A percentile compares a stretch with the other conserved stretches of the same genome.
Conservation (phyloP, 306 rosid species). For the Vigna mungo region DNA sequence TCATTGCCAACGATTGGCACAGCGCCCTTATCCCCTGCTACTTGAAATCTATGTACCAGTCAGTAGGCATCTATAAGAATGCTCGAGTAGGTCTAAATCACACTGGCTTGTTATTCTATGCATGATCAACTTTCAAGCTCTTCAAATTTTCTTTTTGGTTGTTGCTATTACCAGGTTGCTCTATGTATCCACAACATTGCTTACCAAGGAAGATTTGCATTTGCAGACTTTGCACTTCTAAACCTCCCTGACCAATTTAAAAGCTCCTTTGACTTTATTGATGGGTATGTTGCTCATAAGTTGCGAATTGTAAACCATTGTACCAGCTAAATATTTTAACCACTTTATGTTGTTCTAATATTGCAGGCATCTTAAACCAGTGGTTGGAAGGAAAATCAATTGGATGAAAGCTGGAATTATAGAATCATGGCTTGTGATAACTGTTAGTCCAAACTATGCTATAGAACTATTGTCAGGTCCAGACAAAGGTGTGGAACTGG, state of each 20-base stretch:
- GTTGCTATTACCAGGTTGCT: slow-evolving; percentile 56
- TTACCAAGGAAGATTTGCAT: slow-evolving; percentile 83
- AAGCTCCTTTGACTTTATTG: slow-evolving; percentile 83
- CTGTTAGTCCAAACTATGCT: slow-evolving; percentile 86
- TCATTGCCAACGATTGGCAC: slow-evolving; percentile 88
- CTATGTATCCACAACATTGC: slow-evolving; percentile 90
- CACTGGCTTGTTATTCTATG: background rate
- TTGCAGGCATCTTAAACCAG: slow-evolving; percentile 67
- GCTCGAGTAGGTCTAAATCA: slow-evolving; percentile 61
- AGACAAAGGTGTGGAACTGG: slow-evolving; percentile 78
- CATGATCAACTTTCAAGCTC: slow-evolving; percentile 19
- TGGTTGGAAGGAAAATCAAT: slow-evolving; percentile 75
- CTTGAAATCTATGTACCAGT: slow-evolving; percentile 65
- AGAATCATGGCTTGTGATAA: slow-evolving; percentile 65
- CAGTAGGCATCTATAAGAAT: slow-evolving; percentile 60
- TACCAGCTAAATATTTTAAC: background rate
- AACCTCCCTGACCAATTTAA: slow-evolving; percentile 65
- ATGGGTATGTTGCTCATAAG: slow-evolving; percentile 61
- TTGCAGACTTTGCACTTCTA: slow-evolving; percentile 61
- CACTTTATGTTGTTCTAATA: slow-evolving; percentile 21
- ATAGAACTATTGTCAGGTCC: slow-evolving; percentile 64
- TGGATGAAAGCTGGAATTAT: slow-evolving; percentile 83
- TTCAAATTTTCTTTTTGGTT: slow-evolving; percentile 26
- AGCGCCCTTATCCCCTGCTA: slow-evolving; percentile 77
- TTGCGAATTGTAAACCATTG: background rate